Evolutionary conservation across 2,329 filamentous ascomycete species (phyloP), one percentile per base, ranked within the genome.

Genomic region (Pseudopithomyces chartarum): DNA sequence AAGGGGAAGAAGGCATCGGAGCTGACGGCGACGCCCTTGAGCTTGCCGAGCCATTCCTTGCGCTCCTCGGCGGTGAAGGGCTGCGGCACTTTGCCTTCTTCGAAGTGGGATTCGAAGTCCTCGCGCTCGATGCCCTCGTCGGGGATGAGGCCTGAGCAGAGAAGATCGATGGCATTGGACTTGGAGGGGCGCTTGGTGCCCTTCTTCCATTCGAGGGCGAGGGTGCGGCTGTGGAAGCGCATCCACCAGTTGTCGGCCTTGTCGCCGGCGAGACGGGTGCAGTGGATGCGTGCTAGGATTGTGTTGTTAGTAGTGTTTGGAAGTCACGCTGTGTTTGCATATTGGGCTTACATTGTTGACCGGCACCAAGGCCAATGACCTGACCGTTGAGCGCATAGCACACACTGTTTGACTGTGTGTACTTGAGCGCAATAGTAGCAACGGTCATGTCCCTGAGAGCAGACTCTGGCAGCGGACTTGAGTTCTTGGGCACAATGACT

Each of bases 191-290:
- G 88, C 87, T 98, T 98, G 73, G 90, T 92, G 69, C 95, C 94
- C 82, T 95, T 94, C 85, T 97, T 97, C 91, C 92, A 99, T 82
- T 94, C 91, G 76, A 99, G 89, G 73, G 82, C 84, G 48, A 98
- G 84, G 12, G 95, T 91, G 52, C 91, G 89, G 67, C 91, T 89
- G 82, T 97, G 91, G 87, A 98, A 98, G 71, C 95, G 90, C 84
- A 99, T 90, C 95, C 94, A 99, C 94, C 94, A 98, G 84, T 96
- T 97, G 79, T 99, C 95, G 47, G 93, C 92, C 84, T 99, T 99
- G 83, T 98, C 94, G 58, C 95, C 95, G 11, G 95, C 95, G 50
- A 99, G 87, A 64, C 95, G 90, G 40, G 95, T 99, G 86, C 95
- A 99, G 85, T 99, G 95, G 68, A 99, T 99, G 67, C 95, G 90